These are phyloP conservation scores for Rusavskia elegans DNA, from an alignment of 495 filamentous ascomycete genomes.

Conservation along the genomic window DNA sequence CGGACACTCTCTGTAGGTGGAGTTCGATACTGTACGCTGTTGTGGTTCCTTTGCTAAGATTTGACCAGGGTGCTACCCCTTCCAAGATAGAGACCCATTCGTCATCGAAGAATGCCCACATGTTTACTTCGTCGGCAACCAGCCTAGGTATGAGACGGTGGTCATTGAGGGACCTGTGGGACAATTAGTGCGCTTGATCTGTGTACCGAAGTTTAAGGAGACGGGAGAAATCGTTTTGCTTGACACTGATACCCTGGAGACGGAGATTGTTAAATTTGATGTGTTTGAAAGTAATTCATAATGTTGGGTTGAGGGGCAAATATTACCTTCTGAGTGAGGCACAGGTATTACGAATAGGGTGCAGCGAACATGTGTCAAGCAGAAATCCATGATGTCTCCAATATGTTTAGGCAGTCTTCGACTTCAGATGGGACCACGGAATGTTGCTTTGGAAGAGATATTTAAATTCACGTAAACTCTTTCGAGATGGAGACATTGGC, in stretches of 20 bases:
- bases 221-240: constrained; percentile 74
- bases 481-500: too few species aligned
- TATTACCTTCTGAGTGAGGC: too few species aligned
- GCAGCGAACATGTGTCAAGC: too few species aligned
- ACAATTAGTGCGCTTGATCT: constrained; percentile 56
- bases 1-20: constrained; percentile 81
- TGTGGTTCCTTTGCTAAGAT: too few species aligned
- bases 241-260: constrained; percentile 70
- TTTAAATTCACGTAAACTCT: too few species aligned
- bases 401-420: too few species aligned
- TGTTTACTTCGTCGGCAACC: constrained; percentile 79
- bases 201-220: constrained; percentile 65
- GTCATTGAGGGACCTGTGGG: constrained; percentile 48
- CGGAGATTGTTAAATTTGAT: constrained; percentile 52
- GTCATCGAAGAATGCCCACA: constrained; percentile 73
- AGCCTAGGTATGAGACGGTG: constrained; percentile 64
- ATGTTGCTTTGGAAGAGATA: too few species aligned
- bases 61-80: constrained; percentile 74
- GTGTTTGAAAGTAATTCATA: constrained; percentile 33
- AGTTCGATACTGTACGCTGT: not conserved
- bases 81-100: constrained; percentile 81
- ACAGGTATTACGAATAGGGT: too few species aligned
- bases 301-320: not conserved
- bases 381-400: too few species aligned
- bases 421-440: too few species aligned